Conservation (phyloP, 768 basidiomycete species). For the Leccinum disarticulatum region DNA sequence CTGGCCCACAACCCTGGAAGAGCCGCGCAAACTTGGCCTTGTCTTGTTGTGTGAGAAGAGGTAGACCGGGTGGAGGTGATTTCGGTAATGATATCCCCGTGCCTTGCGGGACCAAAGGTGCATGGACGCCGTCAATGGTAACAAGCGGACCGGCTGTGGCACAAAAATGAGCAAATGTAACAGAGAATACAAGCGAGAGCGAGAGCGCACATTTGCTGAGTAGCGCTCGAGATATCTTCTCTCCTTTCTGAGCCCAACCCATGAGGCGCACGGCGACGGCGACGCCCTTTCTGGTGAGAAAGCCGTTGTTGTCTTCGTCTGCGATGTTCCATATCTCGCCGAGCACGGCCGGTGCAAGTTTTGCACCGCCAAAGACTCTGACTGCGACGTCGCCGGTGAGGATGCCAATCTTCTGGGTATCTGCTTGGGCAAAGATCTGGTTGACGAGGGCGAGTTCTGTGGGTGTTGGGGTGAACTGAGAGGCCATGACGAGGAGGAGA, state of each 20-base stretch:
- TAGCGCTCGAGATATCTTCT: slow-evolving; percentile 60
- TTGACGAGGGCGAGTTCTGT: slow-evolving; percentile 59
- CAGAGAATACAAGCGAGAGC: slow-evolving; percentile 26
- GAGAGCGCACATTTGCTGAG: slow-evolving; percentile 66
- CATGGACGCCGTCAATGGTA: slow-evolving; percentile 67
- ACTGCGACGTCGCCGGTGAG: slow-evolving; percentile 91
- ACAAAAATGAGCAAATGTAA: slow-evolving; percentile 14
- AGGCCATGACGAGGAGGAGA: slow-evolving; percentile 35
- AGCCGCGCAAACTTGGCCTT: slow-evolving; percentile 79
- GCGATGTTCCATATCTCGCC: slow-evolving; percentile 94
- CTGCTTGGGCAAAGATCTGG: slow-evolving; percentile 70
- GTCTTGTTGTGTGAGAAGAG: slow-evolving; percentile 76
- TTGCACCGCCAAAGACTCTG: slow-evolving; percentile 79
- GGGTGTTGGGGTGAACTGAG: slow-evolving; percentile 45
- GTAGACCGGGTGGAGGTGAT: slow-evolving; percentile 59
- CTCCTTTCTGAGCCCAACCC: slow-evolving; percentile 89
- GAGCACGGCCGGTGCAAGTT: slow-evolving; percentile 71
- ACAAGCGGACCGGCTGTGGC: slow-evolving; percentile 78
- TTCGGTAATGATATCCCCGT: slow-evolving; percentile 57
- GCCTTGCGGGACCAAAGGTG: slow-evolving; percentile 52
- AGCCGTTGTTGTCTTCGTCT: slow-evolving; percentile 93
- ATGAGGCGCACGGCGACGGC: slow-evolving; percentile 88
- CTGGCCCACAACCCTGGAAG: slow-evolving; percentile 70
- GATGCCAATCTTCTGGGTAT: slow-evolving; percentile 78
- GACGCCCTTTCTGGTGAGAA: slow-evolving; percentile 84